These are phyloP conservation scores for Podaxis rugospora DNA, from an alignment of 768 basidiomycete species.

Conservation along the genomic window DNA sequence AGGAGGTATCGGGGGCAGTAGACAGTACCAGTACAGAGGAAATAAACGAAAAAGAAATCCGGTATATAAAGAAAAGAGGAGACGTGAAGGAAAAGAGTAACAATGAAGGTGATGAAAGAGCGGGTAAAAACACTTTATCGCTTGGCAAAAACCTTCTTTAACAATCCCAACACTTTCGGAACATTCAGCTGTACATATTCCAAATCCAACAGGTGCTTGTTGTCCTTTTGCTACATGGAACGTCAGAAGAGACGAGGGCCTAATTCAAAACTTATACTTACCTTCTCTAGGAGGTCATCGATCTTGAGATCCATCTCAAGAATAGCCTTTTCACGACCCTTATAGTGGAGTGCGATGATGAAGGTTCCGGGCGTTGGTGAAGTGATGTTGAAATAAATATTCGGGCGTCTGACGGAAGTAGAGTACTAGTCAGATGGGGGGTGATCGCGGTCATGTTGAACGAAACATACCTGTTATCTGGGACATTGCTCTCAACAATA, in stretches of 20 bases:
- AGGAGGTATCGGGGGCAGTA: slow-evolving; percentile 7
- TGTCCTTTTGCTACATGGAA: slow-evolving; percentile 88
- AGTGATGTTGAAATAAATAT: slow-evolving; percentile 98
- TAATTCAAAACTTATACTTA: slow-evolving; percentile 26
- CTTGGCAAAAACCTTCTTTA: slow-evolving; percentile 93
- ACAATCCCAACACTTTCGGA: slow-evolving; percentile 84
- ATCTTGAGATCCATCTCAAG: slow-evolving; percentile 99
- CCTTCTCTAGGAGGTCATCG: slow-evolving; percentile 97
- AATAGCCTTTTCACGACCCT: slow-evolving; percentile 97
- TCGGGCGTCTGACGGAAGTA: slow-evolving; percentile 66
- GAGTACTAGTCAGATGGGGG: slow-evolving; percentile 10
- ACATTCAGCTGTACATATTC: slow-evolving; percentile 98
- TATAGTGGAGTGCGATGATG: slow-evolving; percentile 98
- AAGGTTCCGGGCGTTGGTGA: slow-evolving; percentile 98
- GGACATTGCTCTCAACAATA: slow-evolving; percentile 98
- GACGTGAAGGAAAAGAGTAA: slow-evolving; percentile 5
- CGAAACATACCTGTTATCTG: slow-evolving; percentile 81
- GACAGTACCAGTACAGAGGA: slow-evolving; percentile 7
- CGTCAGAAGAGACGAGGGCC: slow-evolving; percentile 6
- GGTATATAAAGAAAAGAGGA: slow-evolving; percentile 9
- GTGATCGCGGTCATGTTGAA: neutral
- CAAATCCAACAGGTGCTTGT: slow-evolving; percentile 91
- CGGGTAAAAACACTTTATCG: slow-evolving; percentile 43
- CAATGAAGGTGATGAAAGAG: slow-evolving; percentile 16
- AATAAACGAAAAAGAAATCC: slow-evolving; percentile 9